Conservation (phyloP, 2,329 filamentous ascomycete species). For the Waltergamsia citrina region DNA sequence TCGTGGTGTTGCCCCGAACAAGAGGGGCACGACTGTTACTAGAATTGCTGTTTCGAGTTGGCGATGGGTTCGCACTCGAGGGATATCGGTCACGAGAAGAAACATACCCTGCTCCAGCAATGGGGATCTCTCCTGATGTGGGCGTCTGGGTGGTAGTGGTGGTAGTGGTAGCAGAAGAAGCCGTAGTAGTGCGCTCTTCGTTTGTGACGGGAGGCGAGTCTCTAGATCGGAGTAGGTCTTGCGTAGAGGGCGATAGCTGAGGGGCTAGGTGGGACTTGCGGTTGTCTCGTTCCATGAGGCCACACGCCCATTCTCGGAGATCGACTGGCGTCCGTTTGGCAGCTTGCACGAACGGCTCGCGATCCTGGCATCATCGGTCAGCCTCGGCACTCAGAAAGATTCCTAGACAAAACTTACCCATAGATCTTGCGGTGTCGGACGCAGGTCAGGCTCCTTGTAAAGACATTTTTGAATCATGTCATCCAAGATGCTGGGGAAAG, state of each 20-base stretch:
- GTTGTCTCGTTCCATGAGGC: slow-evolving; percentile 90
- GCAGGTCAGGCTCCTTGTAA: slow-evolving; percentile 77
- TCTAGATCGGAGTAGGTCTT: slow-evolving; percentile 59
- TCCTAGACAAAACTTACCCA: slow-evolving; percentile 53
- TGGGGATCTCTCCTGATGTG: slow-evolving; percentile 64
- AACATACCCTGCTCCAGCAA: slow-evolving; percentile 45
- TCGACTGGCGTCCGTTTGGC: slow-evolving; percentile 95
- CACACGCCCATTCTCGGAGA: slow-evolving; percentile 84
- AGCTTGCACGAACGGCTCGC: slow-evolving; percentile 89
- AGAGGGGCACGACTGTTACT: slow-evolving; percentile 31
- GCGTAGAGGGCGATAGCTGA: slow-evolving; percentile 67
- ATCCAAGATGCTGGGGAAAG: slow-evolving; percentile 88
- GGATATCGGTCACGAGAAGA: slow-evolving; percentile 40
- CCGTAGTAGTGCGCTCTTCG: slow-evolving; percentile 35
- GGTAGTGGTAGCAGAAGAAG: too few relatives aligned
- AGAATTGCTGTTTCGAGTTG: slow-evolving; percentile 38
- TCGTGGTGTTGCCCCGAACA: slow-evolving; percentile 40
- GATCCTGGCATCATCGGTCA: slow-evolving; percentile 49
- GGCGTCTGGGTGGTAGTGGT: slow-evolving; percentile 51
- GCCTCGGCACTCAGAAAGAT: not conserved
- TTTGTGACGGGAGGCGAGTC: slow-evolving; percentile 38
- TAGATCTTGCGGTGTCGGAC: slow-evolving; percentile 87
- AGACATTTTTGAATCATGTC: slow-evolving; percentile 97
- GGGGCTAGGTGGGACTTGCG: slow-evolving; percentile 88
- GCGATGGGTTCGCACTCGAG: slow-evolving; percentile 37